Conservation (phyloP, 116 monocot species). For the Thalassia testudinum region DNA sequence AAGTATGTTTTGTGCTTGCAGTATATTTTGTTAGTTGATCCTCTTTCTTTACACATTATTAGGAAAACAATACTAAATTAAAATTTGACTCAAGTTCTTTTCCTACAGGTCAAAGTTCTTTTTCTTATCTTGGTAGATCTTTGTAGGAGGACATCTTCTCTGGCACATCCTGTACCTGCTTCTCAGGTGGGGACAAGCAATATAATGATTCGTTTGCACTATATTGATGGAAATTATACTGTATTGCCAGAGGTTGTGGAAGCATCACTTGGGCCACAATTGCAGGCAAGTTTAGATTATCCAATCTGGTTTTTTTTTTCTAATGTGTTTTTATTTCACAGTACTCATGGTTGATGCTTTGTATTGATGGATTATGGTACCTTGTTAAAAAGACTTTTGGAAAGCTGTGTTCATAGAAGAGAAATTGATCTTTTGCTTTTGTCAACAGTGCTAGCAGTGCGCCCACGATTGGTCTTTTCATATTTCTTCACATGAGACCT, state of each 20-base stretch:
- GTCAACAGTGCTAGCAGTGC: no score
- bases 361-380: neutral
- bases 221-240: slow-evolving; percentile 96
- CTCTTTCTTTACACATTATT: no score
- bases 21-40: no score
- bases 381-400: no score
- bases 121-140: slow-evolving; percentile 95
- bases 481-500: no score
- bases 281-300: slow-evolving; percentile 46
- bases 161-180: slow-evolving; percentile 68
- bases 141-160: slow-evolving; percentile 62
- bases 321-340: no score
- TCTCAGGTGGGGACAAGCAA: slow-evolving; percentile 77
- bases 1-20: no score
- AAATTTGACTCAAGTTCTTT: no score
- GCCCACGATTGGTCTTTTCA: no score
- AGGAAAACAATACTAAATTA: no score
- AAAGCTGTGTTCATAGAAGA: no score
- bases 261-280: slow-evolving; percentile 89
- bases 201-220: slow-evolving; percentile 76
- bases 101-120: slow-evolving; percentile 74
- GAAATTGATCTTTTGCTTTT: no score
- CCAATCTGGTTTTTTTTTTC: neutral
- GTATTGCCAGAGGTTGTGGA: slow-evolving; percentile 96
- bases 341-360: neutral